These are phyloP conservation scores for sunflower (Helianthus annuus) DNA, from an alignment of 129 eudicot species.

Conservation along the genomic window DNA sequence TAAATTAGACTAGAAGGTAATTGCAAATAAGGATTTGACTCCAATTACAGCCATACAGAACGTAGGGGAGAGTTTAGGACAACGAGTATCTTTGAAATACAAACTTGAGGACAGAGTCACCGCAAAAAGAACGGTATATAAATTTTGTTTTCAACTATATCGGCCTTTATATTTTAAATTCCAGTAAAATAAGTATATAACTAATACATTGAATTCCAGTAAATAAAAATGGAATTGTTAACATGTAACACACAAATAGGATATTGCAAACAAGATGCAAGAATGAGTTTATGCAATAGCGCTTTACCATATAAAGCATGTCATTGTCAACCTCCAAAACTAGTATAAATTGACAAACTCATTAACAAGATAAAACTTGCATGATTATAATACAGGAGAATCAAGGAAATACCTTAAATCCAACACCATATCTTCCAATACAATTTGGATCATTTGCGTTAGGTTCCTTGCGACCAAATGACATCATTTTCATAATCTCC, in stretches of 20 bases:
- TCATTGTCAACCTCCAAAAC: neutral
- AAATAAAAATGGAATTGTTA: neutral
- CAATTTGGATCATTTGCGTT: conserved; percentile 46
- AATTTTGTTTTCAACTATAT: neutral
- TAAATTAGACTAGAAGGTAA: neutral
- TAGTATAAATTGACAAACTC: neutral
- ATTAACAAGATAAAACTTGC: neutral
- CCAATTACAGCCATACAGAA: neutral
- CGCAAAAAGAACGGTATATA: neutral
- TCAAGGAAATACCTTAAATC: conserved; percentile 59
- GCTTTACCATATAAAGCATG: neutral
- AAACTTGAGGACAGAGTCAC: too few relatives aligned
- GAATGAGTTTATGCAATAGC: neutral
- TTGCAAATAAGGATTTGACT: neutral
- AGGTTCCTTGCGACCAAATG: conserved; percentile 72
- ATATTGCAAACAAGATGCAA: neutral
- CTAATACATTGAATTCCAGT: neutral
- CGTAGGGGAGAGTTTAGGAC: neutral
- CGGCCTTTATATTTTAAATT: neutral
- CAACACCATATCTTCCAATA: conserved; percentile 78
- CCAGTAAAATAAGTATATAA: neutral
- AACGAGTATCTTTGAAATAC: too few relatives aligned
- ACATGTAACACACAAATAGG: too few relatives aligned
- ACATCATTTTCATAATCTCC: conserved; percentile 56
- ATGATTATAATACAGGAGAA: neutral